Evolutionary conservation across 78 protist genomes (phyloP).

Genomic region (slime mould (Dictyostelium discoideum)): dicty_2.7 NC_007089.4:5807501-5808000

Average conservation of each 20-base stretch:
- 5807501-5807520: background rate
- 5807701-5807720: slow-evolving; percentile 63
- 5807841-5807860: slow-evolving; percentile 64
- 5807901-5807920: slow-evolving; percentile 18
- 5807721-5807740: slow-evolving; percentile 50
- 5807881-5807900: background rate
- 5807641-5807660: slow-evolving; percentile 36
- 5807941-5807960: slow-evolving; percentile 10
- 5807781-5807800: slow-evolving; percentile 72
- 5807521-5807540: slow-evolving; percentile 41
- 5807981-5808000: background rate
- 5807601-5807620: background rate
- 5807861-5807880: slow-evolving; percentile 54
- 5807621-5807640: slow-evolving; percentile 29
- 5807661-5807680: slow-evolving; percentile 39
- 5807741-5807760: slow-evolving; percentile 38
- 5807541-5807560: slow-evolving; percentile 34
- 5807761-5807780: slow-evolving; percentile 47
- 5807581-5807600: background rate
- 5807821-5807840: background rate
- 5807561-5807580: slow-evolving; percentile 56
- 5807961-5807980: background rate
- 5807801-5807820: slow-evolving; percentile 63
- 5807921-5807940: slow-evolving; percentile 74
- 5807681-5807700: slow-evolving; percentile 42